These are phyloP conservation scores for Penicillium sp. DNA, from an alignment of 2,329 filamentous ascomycete genomes.

Conservation along the genomic window DNA sequence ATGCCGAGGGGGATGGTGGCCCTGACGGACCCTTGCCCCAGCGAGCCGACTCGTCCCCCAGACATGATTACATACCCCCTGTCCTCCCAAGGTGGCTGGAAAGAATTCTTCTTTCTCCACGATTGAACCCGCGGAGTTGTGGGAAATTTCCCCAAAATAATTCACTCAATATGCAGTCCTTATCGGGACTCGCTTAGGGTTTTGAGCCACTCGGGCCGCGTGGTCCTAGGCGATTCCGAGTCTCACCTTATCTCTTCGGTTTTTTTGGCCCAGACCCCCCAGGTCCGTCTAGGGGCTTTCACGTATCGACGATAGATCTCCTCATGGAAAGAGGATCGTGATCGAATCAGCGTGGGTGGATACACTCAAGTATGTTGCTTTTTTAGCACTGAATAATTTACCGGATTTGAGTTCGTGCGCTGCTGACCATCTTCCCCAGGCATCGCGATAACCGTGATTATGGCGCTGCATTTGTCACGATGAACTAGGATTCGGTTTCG, in stretches of 20 bases:
- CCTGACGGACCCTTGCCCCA: neutral
- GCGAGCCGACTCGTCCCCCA: constrained; percentile 6
- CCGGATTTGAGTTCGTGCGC: constrained; percentile 2
- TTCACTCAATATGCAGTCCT: neutral
- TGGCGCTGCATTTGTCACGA: constrained; percentile 20
- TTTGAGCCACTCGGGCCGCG: neutral
- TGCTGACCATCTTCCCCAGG: neutral
- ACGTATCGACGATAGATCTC: neutral
- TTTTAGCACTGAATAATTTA: constrained; percentile 7
- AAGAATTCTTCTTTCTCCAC: neutral
- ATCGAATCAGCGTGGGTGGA: constrained; percentile 25
- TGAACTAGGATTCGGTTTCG: neutral
- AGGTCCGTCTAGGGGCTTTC: neutral
- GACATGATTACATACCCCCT: neutral
- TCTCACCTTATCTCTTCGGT: constrained; percentile 19
- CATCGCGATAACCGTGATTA: constrained; percentile 13
- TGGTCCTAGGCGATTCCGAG: constrained; percentile 12
- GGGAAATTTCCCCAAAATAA: constrained; percentile 12
- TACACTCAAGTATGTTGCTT: constrained; percentile 11
- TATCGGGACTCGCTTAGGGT: constrained; percentile 6
- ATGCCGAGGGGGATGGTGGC: constrained; percentile 5
- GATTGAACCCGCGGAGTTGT: constrained; percentile 25
- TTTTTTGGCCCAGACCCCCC: neutral
- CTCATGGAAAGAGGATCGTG: neutral
- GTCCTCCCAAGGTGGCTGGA: neutral